Evolutionary conservation across 495 filamentous ascomycete genomes (phyloP).

Genomic region (Cryomyces minteri): DNA sequence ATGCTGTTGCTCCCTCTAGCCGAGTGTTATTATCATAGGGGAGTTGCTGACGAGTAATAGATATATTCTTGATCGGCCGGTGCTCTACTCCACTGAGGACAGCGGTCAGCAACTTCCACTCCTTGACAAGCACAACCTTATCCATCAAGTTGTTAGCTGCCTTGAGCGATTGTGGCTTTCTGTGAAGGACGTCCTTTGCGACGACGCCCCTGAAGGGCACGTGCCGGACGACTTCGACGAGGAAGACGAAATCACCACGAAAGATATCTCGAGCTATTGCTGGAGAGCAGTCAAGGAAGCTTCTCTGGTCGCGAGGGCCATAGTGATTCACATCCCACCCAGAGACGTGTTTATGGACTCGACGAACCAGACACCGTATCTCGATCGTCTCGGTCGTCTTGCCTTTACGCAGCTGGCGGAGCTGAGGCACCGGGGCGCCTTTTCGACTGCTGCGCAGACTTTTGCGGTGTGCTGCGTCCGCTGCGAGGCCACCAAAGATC

Average conservation of each 20-base stretch:
- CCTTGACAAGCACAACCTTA: slow-evolving; percentile 33
- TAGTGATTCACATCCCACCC: slow-evolving; percentile 31
- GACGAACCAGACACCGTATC: slow-evolving; percentile 10
- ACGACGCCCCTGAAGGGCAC: slow-evolving; percentile 83
- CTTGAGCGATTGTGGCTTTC: slow-evolving; percentile 53
- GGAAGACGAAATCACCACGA: slow-evolving; percentile 47
- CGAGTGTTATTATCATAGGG: too few species aligned
- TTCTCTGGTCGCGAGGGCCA: slow-evolving; percentile 32
- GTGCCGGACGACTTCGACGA: slow-evolving; percentile 55
- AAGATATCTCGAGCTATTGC: slow-evolving; percentile 78
- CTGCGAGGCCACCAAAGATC: slow-evolving; percentile 22
- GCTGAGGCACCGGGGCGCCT: slow-evolving; percentile 80
- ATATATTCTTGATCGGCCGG: slow-evolving; percentile 16
- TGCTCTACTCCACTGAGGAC: slow-evolving; percentile 6
- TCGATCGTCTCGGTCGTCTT: slow-evolving; percentile 41
- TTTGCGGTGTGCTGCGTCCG: slow-evolving; percentile 58
- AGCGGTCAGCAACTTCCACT: slow-evolving; percentile 2
- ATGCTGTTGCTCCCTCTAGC: too few species aligned
- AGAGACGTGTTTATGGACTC: slow-evolving; percentile 31
- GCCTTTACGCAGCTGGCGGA: slow-evolving; percentile 67
- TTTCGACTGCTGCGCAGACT: slow-evolving; percentile 79
- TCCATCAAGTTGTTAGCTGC: slow-evolving; percentile 6
- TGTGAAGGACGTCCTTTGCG: slow-evolving; percentile 60
- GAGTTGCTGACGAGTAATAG: slow-evolving; percentile 4
- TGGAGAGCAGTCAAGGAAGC: slow-evolving; percentile 87